Evolutionary conservation across 441 rosid species (phyloP).

Genomic region (Rhodomyrtus psidioides): DNA sequence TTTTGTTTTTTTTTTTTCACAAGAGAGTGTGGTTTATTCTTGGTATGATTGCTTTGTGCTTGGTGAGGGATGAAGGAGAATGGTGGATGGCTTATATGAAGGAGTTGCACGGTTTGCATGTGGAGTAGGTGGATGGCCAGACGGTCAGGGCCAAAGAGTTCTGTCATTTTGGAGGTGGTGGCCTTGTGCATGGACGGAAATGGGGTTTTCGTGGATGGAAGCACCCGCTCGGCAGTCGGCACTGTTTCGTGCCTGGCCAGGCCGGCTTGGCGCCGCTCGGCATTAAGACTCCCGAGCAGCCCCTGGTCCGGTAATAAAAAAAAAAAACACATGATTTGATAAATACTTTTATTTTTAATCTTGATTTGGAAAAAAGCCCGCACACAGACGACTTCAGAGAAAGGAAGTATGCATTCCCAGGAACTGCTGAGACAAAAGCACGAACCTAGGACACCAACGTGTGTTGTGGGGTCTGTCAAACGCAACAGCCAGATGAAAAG

Average conservation of each 20-base stretch:
- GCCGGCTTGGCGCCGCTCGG: too few species aligned
- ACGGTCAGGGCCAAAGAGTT: neutral
- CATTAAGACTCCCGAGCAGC: too few species aligned
- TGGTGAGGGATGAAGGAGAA: neutral
- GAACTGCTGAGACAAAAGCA: neutral
- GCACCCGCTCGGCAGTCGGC: too few species aligned
- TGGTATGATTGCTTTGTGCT: neutral
- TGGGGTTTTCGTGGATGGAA: too few species aligned
- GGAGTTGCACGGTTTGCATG: neutral
- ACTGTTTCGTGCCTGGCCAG: too few species aligned
- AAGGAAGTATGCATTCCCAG: neutral
- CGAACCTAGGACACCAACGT: neutral
- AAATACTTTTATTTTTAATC: too few species aligned
- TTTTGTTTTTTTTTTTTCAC: neutral
- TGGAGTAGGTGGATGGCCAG: neutral
- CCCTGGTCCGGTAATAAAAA: too few species aligned
- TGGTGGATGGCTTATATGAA: neutral
- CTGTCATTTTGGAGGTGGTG: neutral
- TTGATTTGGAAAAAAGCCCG: too few species aligned
- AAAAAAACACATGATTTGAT: too few species aligned
- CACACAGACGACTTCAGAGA: neutral
- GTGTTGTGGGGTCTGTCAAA: neutral
- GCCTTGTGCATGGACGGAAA: neutral
- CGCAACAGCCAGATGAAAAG: neutral
- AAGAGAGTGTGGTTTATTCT: neutral